A percentile compares a stretch with the other conserved stretches of the same genome.
phyloP scores from a whole-genome alignment of 2,329 filamentous ascomycete species.

The Aureobasidium sp. region DNA sequence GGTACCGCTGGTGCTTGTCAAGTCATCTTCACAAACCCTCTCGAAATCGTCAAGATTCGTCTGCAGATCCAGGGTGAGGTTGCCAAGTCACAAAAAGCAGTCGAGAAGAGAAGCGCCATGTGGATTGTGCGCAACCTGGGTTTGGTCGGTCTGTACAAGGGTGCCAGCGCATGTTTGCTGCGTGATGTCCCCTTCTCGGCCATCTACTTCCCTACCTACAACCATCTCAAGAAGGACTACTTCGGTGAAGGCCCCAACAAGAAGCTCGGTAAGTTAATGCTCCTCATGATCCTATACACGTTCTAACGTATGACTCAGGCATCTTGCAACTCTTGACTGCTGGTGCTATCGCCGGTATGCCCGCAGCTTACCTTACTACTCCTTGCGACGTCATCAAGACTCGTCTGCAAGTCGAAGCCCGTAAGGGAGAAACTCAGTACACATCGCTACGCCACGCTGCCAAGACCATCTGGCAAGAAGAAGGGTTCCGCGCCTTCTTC shows the following conservation, averaged over 20 bases:
- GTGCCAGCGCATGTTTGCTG: constrained; percentile 85
- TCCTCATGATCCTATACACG: not conserved
- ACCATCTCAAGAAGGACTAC: constrained; percentile 84
- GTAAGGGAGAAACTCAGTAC: constrained; percentile 88
- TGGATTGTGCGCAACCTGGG: constrained; percentile 97
- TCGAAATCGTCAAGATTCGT: constrained; percentile 99
- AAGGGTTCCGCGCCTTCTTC: constrained; percentile 96
- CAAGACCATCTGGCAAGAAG: constrained; percentile 74
- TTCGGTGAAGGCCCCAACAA: constrained; percentile 86
- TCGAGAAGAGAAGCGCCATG: constrained; percentile 84
- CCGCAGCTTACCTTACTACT: constrained; percentile 75
- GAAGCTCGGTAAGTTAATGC: constrained; percentile 55
- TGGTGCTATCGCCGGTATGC: constrained; percentile 69
- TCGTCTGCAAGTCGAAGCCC: constrained; percentile 90
- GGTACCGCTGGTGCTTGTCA: constrained; percentile 87
- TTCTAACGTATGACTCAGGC: constrained; percentile 30
- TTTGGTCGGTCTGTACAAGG: constrained; percentile 92
- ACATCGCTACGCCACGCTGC: constrained; percentile 82
- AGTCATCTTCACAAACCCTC: constrained; percentile 95
- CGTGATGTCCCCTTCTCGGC: constrained; percentile 97
- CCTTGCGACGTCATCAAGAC: constrained; percentile 99
- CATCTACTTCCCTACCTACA: constrained; percentile 98
- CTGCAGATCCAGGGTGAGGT: constrained; percentile 96
- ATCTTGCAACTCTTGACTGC: constrained; percentile 86
- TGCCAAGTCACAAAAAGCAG: constrained; percentile 65